These are phyloP conservation scores for Phytophthora litchii DNA, from an alignment of 352 stramenopile genomes.

Conservation along the genomic window DNA sequence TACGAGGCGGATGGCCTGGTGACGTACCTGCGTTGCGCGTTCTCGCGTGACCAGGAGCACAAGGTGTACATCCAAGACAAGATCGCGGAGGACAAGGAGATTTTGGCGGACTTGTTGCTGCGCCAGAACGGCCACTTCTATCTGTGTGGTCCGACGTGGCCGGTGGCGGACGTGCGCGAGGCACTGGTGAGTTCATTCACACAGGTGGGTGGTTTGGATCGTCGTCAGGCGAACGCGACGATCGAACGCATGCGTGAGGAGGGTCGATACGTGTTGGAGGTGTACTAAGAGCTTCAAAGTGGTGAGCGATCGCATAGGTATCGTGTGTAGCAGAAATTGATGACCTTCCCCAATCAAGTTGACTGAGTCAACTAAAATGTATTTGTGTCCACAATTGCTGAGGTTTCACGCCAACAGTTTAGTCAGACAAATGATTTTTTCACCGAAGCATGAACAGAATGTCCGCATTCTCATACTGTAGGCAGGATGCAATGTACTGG, in stretches of 20 bases:
- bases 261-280: conserved; percentile 83
- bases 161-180: conserved; percentile 76
- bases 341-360: too few species aligned
- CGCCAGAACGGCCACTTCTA: conserved; percentile 87
- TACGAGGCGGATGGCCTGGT: conserved; percentile 86
- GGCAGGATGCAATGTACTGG: too few species aligned
- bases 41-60: conserved; percentile 88
- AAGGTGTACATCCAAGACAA: conserved; percentile 92
- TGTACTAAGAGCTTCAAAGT: conserved; percentile 61
- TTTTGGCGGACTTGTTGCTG: conserved; percentile 74
- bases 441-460: too few species aligned
- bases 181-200: conserved; percentile 67
- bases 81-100: conserved; percentile 82
- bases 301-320: background rate
- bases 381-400: too few species aligned
- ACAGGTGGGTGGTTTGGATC: conserved; percentile 54
- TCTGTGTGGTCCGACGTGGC: conserved; percentile 85
- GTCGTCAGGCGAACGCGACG: conserved; percentile 70
- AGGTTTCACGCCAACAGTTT: too few species aligned
- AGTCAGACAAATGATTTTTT: too few species aligned
- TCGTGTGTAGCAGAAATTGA: too few species aligned
- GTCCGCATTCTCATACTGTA: too few species aligned
- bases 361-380: too few species aligned
- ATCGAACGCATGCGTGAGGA: conserved; percentile 85
- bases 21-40: conserved; percentile 84